phyloP scores from a whole-genome alignment of 352 stramenopile genomes.

The Phytophthora podocarpi region DNA sequence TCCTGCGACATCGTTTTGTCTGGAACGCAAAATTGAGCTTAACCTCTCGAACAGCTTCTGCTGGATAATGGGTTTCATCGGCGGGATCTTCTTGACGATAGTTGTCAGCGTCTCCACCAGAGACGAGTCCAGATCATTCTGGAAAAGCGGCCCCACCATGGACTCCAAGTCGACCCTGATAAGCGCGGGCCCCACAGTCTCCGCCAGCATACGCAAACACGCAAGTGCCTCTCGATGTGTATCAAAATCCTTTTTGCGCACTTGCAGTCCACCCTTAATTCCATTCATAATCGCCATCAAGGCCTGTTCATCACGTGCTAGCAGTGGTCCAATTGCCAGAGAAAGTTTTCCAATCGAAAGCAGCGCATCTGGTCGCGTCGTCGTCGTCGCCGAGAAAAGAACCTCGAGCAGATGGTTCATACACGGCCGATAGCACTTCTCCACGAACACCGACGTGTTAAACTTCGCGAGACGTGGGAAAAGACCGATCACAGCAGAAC shows the following conservation, averaged over 20 bases:
- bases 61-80: constrained; percentile 78
- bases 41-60: constrained; percentile 87
- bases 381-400: constrained; percentile 78
- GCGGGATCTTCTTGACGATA: constrained; percentile 85
- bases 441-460: constrained; percentile 86
- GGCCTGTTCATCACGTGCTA: constrained; percentile 80
- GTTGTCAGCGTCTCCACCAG: constrained; percentile 85
- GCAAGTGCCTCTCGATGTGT: constrained; percentile 85
- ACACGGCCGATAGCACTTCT: constrained; percentile 82
- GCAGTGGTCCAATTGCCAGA: constrained; percentile 73
- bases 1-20: constrained; percentile 50
- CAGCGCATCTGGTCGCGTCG: constrained; percentile 76
- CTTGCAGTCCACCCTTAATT: constrained; percentile 85
- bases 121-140: constrained; percentile 82
- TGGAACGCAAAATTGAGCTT: constrained; percentile 67
- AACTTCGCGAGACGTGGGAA: constrained; percentile 89
- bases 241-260: constrained; percentile 84
- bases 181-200: constrained; percentile 72
- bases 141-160: constrained; percentile 81
- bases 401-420: constrained; percentile 89
- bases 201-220: constrained; percentile 83
- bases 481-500: constrained; percentile 83
- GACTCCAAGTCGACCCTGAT: constrained; percentile 84
- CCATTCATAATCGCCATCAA: constrained; percentile 86
- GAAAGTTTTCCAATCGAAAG: constrained; percentile 88